Conservation (phyloP, 371 early-diverging fungal species). For the Actinomucor elegans region DNA sequence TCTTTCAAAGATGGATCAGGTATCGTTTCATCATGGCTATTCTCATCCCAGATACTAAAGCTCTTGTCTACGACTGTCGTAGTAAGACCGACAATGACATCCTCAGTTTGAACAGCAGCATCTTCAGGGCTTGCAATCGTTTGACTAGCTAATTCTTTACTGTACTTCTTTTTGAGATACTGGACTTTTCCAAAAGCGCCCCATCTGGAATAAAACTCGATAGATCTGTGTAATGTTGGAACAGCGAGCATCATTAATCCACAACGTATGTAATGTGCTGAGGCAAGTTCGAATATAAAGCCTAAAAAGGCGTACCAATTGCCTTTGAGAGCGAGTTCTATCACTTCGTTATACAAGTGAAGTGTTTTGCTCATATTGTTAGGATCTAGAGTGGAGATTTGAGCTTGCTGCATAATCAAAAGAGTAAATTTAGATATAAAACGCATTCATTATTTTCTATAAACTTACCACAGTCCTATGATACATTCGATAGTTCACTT, state of each 20-base stretch:
- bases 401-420: conserved; percentile 25
- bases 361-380: conserved; percentile 8
- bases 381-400: conserved; percentile 24
- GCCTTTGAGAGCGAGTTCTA: conserved; percentile 24
- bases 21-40: conserved; percentile 20
- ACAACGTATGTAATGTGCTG: conserved; percentile 28
- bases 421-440: not conserved
- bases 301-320: conserved; percentile 37
- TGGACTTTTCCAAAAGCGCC: conserved; percentile 41
- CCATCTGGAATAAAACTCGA: conserved; percentile 36
- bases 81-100: conserved; percentile 20
- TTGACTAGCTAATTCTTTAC: conserved; percentile 16
- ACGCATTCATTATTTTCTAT: not conserved
- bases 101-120: conserved; percentile 33
- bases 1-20: conserved; percentile 31
- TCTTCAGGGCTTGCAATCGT: conserved; percentile 17
- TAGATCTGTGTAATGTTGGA: conserved; percentile 27
- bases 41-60: conserved; percentile 18
- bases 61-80: conserved; percentile 8
- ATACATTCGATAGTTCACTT: conserved; percentile 40
- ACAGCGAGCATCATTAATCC: conserved; percentile 29
- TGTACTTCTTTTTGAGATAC: conserved; percentile 29
- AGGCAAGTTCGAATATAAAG: conserved; percentile 27
- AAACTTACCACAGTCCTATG: conserved; percentile 35
- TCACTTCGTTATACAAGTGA: conserved; percentile 28